These are phyloP conservation scores for Luzula sylvatica DNA, from an alignment of 176 grass and related monocot genomes.

Conservation along the genomic window DNA sequence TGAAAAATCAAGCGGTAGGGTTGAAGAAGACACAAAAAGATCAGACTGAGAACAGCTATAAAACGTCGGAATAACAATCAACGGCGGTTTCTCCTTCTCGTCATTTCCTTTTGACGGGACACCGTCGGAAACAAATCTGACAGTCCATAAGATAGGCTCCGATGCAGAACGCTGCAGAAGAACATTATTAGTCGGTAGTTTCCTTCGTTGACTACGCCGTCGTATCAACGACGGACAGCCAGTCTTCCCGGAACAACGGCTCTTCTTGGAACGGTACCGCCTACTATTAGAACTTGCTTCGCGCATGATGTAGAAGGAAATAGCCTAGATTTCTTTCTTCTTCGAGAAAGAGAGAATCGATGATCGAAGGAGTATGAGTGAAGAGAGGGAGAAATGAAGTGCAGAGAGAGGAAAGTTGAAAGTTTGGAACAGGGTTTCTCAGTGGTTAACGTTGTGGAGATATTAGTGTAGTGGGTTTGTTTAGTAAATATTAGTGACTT, in stretches of 20 bases:
- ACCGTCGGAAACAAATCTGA: not conserved
- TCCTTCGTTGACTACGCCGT: not conserved
- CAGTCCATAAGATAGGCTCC: conserved; percentile 9
- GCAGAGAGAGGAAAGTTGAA: not conserved
- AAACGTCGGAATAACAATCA: conserved; percentile 17
- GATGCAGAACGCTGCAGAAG: conserved; percentile 15
- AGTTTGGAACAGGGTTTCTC: too few species aligned
- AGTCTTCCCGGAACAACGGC: not conserved
- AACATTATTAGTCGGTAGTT: not conserved
- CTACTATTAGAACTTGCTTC: conserved; percentile 7
- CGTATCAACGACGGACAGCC: not conserved
- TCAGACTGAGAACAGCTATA: conserved; percentile 12
- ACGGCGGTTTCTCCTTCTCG: not conserved
- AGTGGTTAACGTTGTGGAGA: too few species aligned
- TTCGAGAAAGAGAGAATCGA: not conserved
- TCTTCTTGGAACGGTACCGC: not conserved
- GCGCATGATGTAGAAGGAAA: not conserved
- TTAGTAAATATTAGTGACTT: too few species aligned
- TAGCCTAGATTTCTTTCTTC: not conserved
- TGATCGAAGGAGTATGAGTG: too few species aligned
- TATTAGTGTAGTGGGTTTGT: too few species aligned
- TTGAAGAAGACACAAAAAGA: not conserved
- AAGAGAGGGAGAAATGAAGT: not conserved
- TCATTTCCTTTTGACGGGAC: not conserved
- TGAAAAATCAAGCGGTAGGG: conserved; percentile 9